A percentile compares a stretch with the other conserved stretches of the same genome.
phyloP scores from a whole-genome alignment of 2,329 filamentous ascomycete species.

The Tolypocladium paradoxum region DNA sequence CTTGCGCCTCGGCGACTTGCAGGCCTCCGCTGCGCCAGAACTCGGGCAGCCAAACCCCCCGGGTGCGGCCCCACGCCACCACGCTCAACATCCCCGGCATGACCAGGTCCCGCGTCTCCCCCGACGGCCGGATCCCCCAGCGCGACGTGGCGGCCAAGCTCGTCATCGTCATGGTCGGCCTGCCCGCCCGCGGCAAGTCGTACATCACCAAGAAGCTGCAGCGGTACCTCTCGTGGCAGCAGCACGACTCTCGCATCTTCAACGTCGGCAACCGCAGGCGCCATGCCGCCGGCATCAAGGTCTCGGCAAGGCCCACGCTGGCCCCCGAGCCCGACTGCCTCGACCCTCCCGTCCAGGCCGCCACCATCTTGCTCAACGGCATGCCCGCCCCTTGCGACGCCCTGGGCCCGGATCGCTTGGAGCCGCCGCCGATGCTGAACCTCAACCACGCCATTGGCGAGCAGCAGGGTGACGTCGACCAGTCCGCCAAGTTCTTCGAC shows the following conservation, averaged over 20 bases:
- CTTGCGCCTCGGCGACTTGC: conserved; percentile 5
- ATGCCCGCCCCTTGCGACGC: conserved; percentile 22
- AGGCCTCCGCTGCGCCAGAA: conserved; percentile 62
- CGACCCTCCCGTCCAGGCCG: conserved; percentile 39
- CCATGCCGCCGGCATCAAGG: conserved; percentile 54
- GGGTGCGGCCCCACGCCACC: conserved; percentile 73
- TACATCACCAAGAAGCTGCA: conserved; percentile 99
- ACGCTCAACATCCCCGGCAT: conserved; percentile 95
- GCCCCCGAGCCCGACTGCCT: conserved; percentile 23
- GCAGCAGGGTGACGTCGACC: conserved; percentile 52
- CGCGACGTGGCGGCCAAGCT: conserved; percentile 93
- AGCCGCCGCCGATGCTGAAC: conserved; percentile 25
- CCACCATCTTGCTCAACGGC: conserved; percentile 48
- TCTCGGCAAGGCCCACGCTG: conserved; percentile 21
- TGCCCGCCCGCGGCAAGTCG: conserved; percentile 91
- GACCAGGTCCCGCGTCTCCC: conserved; percentile 89
- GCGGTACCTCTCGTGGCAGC: conserved; percentile 91
- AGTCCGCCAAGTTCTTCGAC: conserved; percentile 90
- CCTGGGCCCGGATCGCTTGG: conserved; percentile 18
- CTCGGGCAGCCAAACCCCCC: conserved; percentile 67
- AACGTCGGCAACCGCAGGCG: conserved; percentile 90
- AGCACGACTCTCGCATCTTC: conserved; percentile 93
- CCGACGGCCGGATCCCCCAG: conserved; percentile 86
- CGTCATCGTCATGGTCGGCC: conserved; percentile 95
- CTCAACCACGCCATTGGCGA: conserved; percentile 17